phyloP scores from a whole-genome alignment of 73 alveolate genomes.

The Breviolum minutum region DNA sequence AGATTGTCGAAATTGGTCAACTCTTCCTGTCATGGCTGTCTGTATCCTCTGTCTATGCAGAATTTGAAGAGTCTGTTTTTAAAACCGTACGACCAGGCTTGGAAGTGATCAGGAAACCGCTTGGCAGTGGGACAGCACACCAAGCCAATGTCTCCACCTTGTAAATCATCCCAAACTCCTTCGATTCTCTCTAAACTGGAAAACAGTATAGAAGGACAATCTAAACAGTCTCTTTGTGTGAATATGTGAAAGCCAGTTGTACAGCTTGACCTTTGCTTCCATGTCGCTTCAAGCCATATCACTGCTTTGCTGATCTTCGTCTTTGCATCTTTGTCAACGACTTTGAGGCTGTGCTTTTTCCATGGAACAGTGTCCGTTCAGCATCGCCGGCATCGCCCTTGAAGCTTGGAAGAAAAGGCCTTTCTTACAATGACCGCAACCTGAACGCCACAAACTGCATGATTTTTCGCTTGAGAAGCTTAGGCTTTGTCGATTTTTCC shows the following conservation, averaged over 20 bases:
- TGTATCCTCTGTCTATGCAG: background rate
- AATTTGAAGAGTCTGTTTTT: background rate
- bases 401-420: no score
- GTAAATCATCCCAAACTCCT: background rate
- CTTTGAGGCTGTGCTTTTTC: no score
- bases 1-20: background rate
- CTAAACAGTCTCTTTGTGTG: no score
- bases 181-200: background rate
- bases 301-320: background rate
- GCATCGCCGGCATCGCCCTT: no score
- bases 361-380: no score
- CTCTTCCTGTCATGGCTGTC: background rate
- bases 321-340: no score
- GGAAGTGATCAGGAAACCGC: background rate
- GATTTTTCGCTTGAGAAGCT: no score
- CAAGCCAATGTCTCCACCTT: background rate
- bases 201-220: background rate
- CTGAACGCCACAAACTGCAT: no score
- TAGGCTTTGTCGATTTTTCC: no score
- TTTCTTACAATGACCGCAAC: no score
- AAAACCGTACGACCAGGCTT: background rate
- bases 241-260: no score
- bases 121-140: background rate
- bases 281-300: background rate
- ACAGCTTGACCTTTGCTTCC: background rate